phyloP scores from a whole-genome alignment of 1,284 basidiomycete genomes.

The Ceratobasidium sp. region DNA sequence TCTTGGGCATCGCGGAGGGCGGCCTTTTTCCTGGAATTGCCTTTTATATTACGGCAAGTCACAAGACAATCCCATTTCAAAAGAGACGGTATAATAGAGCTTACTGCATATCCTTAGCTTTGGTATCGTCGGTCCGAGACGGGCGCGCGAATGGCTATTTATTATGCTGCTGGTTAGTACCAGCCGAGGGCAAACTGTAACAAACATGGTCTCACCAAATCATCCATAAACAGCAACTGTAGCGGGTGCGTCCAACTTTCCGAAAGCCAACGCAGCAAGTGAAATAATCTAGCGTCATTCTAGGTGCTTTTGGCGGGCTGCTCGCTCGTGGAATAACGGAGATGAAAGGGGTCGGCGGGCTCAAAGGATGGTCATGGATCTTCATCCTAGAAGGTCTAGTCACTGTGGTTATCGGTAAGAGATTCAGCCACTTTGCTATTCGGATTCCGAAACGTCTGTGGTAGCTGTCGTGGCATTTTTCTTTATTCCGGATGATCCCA shows the following conservation, averaged over 20 bases:
- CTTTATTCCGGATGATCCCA: slow-evolving; percentile 66
- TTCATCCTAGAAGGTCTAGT: slow-evolving; percentile 79
- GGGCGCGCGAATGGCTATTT: slow-evolving; percentile 38
- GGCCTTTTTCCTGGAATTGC: slow-evolving; percentile 68
- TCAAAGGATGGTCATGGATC: slow-evolving; percentile 67
- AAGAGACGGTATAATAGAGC: too few relatives aligned
- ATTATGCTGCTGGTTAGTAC: slow-evolving; percentile 34
- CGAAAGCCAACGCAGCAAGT: slow-evolving; percentile 43
- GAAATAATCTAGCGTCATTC: slow-evolving; percentile 69
- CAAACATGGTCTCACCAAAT: neutral
- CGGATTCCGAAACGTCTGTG: neutral
- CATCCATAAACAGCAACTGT: slow-evolving; percentile 20
- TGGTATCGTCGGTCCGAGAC: slow-evolving; percentile 46
- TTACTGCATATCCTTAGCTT: slow-evolving; percentile 48
- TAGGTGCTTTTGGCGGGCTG: slow-evolving; percentile 71
- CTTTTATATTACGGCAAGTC: slow-evolving; percentile 57
- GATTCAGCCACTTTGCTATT: neutral
- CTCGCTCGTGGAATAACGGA: slow-evolving; percentile 71
- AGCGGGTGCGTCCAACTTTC: neutral
- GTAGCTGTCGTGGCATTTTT: slow-evolving; percentile 58
- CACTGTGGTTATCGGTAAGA: slow-evolving; percentile 60
- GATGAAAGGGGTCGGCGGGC: slow-evolving; percentile 71
- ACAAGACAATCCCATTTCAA: neutral
- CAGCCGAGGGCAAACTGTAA: neutral
- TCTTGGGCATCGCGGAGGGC: slow-evolving; percentile 73